phyloP scores from a whole-genome alignment of 345 rosid species.

The Acer campestre region DNA sequence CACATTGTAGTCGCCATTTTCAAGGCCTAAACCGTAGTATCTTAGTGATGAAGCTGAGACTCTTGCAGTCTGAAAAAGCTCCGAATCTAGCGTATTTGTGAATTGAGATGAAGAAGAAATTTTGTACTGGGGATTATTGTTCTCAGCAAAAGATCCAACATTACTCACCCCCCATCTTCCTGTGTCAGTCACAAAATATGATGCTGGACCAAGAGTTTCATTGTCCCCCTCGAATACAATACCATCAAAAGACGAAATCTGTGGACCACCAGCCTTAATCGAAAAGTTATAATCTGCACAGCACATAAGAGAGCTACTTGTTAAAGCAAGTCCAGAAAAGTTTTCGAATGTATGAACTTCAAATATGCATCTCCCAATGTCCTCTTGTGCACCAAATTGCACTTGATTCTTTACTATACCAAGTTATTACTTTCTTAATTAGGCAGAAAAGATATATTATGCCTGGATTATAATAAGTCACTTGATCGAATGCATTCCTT shows the following conservation, averaged over 20 bases:
- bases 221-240: conserved; percentile 53
- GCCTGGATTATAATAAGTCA: not conserved
- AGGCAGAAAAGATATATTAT: not conserved
- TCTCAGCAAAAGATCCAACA: conserved; percentile 40
- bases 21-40: conserved; percentile 77
- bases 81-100: conserved; percentile 39
- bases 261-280: conserved; percentile 67
- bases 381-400: not conserved
- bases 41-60: conserved; percentile 74
- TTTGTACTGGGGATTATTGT: conserved; percentile 31
- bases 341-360: not conserved
- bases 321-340: not conserved
- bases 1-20: conserved; percentile 76
- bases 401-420: not conserved
- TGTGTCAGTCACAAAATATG: conserved; percentile 46
- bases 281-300: conserved; percentile 53
- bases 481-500: not conserved
- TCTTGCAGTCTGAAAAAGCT: conserved; percentile 58
- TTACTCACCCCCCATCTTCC: conserved; percentile 53
- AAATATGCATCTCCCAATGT: not conserved
- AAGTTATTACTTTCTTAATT: not conserved
- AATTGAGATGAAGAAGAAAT: conserved; percentile 31
- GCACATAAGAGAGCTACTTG: not conserved
- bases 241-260: conserved; percentile 34
- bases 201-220: conserved; percentile 57